These are phyloP conservation scores for Paspalum vaginatum DNA, from an alignment of 176 grass and related monocot genomes.

Conservation along the genomic window DNA sequence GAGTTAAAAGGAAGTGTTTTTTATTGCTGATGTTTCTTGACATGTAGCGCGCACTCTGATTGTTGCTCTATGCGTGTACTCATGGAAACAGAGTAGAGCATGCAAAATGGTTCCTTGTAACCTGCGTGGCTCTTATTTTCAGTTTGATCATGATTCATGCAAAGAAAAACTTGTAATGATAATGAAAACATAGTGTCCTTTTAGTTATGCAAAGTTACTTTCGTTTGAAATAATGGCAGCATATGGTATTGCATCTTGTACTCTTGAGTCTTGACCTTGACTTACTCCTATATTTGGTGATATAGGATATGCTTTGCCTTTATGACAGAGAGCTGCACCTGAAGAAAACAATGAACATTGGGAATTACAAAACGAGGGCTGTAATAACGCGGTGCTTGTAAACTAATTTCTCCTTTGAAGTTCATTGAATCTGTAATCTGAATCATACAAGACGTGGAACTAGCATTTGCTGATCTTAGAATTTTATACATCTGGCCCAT, in stretches of 20 bases:
- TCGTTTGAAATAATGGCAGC: neutral
- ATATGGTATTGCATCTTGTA: conserved; percentile 1
- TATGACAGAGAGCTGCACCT: conserved; percentile 47
- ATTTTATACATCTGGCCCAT: neutral
- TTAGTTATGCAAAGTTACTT: neutral
- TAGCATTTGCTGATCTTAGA: neutral
- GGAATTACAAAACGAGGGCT: conserved; percentile 36
- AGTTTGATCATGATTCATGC: neutral
- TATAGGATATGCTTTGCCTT: conserved; percentile 64
- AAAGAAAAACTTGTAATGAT: neutral
- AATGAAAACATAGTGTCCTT: neutral
- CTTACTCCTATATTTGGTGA: conserved; percentile 43
- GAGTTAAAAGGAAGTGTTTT: conserved; percentile 41
- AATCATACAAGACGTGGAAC: neutral
- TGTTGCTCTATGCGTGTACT: conserved; percentile 23
- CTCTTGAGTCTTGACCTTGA: conserved; percentile 27
- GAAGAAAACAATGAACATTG: conserved; percentile 45
- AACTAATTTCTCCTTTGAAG: neutral
- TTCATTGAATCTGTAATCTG: neutral
- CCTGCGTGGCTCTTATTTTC: neutral
- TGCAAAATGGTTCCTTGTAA: conserved; percentile 32
- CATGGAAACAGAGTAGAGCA: conserved; percentile 18
- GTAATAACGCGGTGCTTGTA: conserved; percentile 25
- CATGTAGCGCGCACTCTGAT: conserved; percentile 10
- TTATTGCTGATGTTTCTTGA: conserved; percentile 32